A percentile compares a stretch with the other conserved stretches of the same genome.
Conservation (phyloP, 2,329 filamentous ascomycete species). For the Calonectria multiphialidica region DNA sequence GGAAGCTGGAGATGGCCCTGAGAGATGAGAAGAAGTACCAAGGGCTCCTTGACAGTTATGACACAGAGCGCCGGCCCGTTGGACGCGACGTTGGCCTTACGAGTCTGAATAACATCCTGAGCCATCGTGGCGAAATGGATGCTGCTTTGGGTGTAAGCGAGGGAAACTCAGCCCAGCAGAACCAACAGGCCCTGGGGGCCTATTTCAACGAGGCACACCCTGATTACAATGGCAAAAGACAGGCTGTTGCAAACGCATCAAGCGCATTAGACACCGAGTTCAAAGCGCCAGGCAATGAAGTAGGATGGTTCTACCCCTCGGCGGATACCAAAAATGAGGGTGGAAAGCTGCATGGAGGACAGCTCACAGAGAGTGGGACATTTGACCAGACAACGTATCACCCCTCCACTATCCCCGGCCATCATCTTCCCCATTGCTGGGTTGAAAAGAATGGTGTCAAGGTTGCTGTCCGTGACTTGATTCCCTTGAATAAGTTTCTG, state of each 20-base stretch:
- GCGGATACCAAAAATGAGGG: conserved; percentile 11
- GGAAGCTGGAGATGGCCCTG: conserved; percentile 8
- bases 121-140: conserved; percentile 6
- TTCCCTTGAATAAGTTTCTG: conserved; percentile 10
- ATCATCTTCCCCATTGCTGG: conserved; percentile 13
- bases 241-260: neutral
- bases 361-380: neutral
- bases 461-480: conserved; percentile 3
- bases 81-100: conserved; percentile 1
- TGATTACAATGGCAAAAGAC: neutral
- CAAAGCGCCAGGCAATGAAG: conserved; percentile 1
- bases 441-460: neutral
- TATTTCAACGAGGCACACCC: neutral
- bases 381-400: conserved; percentile 1
- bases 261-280: neutral
- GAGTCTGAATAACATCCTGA: conserved; percentile 7
- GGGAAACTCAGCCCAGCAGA: neutral
- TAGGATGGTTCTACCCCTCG: conserved; percentile 13
- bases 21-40: conserved; percentile 1
- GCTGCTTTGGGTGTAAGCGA: conserved; percentile 8
- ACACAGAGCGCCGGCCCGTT: conserved; percentile 8
- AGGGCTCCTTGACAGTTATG: conserved; percentile 5
- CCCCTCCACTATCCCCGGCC: conserved; percentile 7
- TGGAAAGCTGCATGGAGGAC: neutral
- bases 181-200: neutral